Conservation (phyloP, 2,329 filamentous ascomycete species). For the Fusarium anguioides region DNA sequence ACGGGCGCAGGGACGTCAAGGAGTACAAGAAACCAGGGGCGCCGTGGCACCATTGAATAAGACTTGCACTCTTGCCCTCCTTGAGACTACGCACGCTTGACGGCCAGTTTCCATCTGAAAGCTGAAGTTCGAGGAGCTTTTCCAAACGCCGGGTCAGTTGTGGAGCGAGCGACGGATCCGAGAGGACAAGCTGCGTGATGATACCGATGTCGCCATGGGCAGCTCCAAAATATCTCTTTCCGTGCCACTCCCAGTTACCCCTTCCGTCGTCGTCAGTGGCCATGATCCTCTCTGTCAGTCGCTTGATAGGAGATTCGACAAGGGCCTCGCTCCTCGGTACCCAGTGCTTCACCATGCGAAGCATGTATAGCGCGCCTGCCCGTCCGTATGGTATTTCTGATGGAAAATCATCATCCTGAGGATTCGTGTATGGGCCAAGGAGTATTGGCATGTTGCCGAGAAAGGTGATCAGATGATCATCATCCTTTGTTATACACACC, state of each 20-base stretch:
- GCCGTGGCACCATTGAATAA: constrained; percentile 76
- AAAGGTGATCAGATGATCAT: constrained; percentile 52
- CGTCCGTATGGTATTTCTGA: constrained; percentile 76
- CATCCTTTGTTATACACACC: constrained; percentile 56
- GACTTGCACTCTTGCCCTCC: constrained; percentile 55
- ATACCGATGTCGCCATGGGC: constrained; percentile 77
- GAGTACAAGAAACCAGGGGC: constrained; percentile 71
- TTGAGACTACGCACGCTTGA: constrained; percentile 58
- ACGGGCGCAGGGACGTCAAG: constrained; percentile 64
- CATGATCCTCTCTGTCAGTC: constrained; percentile 70
- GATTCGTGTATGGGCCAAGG: constrained; percentile 42
- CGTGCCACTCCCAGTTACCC: constrained; percentile 71
- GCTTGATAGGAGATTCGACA: constrained; percentile 64
- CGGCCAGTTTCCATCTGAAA: constrained; percentile 72
- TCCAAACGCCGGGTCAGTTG: constrained; percentile 64
- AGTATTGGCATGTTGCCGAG: constrained; percentile 54
- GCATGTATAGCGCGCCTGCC: constrained; percentile 74
- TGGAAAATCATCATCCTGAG: constrained; percentile 53
- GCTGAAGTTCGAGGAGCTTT: constrained; percentile 69
- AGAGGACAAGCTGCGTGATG: constrained; percentile 74
- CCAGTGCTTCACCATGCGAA: constrained; percentile 70
- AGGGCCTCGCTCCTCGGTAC: constrained; percentile 62
- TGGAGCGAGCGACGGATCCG: constrained; percentile 64
- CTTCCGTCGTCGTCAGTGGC: constrained; percentile 55
- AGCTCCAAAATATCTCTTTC: constrained; percentile 71